These are phyloP conservation scores for Lactarius sanguifluus DNA, from an alignment of 768 basidiomycete genomes.

Conservation along the genomic window DNA sequence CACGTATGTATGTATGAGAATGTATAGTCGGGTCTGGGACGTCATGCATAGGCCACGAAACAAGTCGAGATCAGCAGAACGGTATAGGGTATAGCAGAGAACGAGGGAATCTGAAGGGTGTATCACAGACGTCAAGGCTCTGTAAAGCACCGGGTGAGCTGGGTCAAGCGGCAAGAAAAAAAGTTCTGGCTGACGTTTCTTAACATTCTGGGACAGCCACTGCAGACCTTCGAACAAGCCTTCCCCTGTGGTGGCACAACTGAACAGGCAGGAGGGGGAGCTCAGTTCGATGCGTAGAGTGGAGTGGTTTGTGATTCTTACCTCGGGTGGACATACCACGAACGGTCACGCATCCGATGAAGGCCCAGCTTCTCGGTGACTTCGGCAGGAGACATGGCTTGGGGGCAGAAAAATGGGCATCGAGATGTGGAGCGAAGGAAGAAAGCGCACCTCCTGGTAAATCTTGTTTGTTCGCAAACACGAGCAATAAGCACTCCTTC, in stretches of 20 bases:
- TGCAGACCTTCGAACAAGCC: constrained; percentile 96
- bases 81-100: constrained; percentile 32
- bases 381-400: constrained; percentile 99
- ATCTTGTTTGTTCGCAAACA: constrained; percentile 99
- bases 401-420: background rate
- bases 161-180: constrained; percentile 5
- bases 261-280: constrained; percentile 35
- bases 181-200: constrained; percentile 73
- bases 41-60: constrained; percentile 26
- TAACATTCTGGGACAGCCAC: constrained; percentile 97
- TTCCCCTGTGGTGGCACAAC: constrained; percentile 95
- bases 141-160: constrained; percentile 12
- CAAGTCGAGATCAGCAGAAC: constrained; percentile 30
- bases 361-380: constrained; percentile 96
- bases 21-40: constrained; percentile 15
- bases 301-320: constrained; percentile 40
- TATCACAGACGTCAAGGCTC: constrained; percentile 15
- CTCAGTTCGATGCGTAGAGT: background rate
- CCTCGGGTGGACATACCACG: constrained; percentile 99
- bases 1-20: constrained; percentile 20
- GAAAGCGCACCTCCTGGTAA: constrained; percentile 82
- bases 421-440: background rate
- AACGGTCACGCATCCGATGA: constrained; percentile 93
- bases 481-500: constrained; percentile 94
- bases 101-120: constrained; percentile 19